Evolutionary conservation across 1,284 basidiomycete genomes (phyloP).

Genomic region (Papiliotrema laurentii): DNA sequence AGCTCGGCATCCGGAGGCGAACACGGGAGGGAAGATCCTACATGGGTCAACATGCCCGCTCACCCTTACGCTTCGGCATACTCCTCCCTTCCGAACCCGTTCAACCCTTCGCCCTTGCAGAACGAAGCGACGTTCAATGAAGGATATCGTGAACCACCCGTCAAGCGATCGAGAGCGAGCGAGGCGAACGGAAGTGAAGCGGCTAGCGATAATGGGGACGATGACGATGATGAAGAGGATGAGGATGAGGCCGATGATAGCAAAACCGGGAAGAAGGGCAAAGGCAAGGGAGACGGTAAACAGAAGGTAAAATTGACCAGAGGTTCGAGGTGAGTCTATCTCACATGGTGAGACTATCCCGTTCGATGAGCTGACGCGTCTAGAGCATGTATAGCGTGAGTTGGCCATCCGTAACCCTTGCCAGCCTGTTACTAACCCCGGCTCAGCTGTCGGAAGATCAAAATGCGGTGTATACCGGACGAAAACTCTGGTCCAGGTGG

Average conservation of each 20-base stretch:
- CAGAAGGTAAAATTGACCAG: constrained; percentile 76
- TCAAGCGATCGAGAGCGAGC: constrained; percentile 16
- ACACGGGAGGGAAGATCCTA: neutral
- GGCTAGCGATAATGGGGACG: constrained; percentile 24
- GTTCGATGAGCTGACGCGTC: neutral
- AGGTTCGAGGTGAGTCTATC: constrained; percentile 66
- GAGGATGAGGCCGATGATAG: constrained; percentile 16
- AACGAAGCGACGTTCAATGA: constrained; percentile 8
- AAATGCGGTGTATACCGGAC: constrained; percentile 97
- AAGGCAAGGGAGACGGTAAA: constrained; percentile 32
- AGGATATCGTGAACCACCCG: constrained; percentile 1
- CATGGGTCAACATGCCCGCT: constrained; percentile 16
- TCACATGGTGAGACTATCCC: too few species aligned
- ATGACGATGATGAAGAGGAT: constrained; percentile 30
- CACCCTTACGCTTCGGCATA: constrained; percentile 44
- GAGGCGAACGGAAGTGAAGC: neutral
- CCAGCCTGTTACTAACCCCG: too few species aligned
- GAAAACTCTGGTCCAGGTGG: constrained; percentile 60
- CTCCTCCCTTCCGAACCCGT: constrained; percentile 29
- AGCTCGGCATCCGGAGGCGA: neutral
- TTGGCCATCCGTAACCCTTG: too few species aligned
- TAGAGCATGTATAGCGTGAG: constrained; percentile 42
- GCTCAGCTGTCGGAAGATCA: constrained; percentile 79
- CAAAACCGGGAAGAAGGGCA: constrained; percentile 8
- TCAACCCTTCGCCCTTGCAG: constrained; percentile 25